Evolutionary conservation across 345 rosid genomes (phyloP).

Genomic region (Hypericum perforatum): DNA sequence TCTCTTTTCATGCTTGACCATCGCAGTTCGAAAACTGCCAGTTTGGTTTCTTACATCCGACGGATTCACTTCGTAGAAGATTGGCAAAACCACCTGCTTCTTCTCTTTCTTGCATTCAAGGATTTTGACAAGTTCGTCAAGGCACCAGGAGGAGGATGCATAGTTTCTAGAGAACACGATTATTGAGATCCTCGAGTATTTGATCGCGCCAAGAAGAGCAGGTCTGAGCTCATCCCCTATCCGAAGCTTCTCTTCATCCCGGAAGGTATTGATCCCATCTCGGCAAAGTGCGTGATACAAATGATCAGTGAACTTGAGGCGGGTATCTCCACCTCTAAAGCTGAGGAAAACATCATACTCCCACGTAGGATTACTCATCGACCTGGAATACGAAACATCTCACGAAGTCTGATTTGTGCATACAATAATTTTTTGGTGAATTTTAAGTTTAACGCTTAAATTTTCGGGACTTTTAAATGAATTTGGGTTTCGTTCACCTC

Average conservation of each 20-base stretch:
- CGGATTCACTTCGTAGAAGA: slow-evolving; percentile 3
- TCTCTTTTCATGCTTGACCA: background rate
- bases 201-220: background rate
- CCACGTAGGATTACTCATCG: no score
- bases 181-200: background rate
- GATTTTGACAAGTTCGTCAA: slow-evolving; percentile 3
- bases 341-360: slow-evolving; percentile 3
- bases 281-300: background rate
- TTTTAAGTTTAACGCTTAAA: no score
- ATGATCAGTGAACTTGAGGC: background rate
- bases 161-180: slow-evolving; percentile 3
- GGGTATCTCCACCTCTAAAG: slow-evolving; percentile 3
- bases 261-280: background rate
- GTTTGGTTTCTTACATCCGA: background rate
- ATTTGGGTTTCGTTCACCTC: no score
- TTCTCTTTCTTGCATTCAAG: background rate
- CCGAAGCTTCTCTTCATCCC: no score
- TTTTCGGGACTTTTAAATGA: no score
- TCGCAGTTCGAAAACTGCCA: background rate
- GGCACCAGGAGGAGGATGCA: slow-evolving; percentile 4
- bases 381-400: no score
- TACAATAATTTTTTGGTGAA: no score
- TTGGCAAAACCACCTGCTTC: background rate
- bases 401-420: no score
- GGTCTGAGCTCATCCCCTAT: background rate